Base-by-base conservation (phyloP, 2,329 filamentous ascomycete genomes). In the Botrytis paeoniae region DNA sequence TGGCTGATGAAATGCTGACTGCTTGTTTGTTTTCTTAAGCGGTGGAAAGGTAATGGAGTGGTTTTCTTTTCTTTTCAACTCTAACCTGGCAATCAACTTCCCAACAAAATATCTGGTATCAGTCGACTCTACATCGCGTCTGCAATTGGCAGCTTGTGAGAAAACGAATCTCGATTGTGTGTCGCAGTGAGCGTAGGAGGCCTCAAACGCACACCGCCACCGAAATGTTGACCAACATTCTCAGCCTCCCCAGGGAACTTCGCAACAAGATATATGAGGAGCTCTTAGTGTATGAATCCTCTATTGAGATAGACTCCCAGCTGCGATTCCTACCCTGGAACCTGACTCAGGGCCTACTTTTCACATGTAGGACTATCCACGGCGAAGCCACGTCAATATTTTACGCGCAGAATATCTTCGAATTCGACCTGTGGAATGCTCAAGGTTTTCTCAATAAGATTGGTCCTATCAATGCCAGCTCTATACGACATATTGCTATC, bases 401-500 rank as follows among this genome's bases (percentile, higher is more conserved):
- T 60, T 79, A 79, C 65, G 39, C 72, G 51, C 51, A 74, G 57
- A 78, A 78, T 70, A 37, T 51, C 60, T 79, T 79, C 68, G 69
- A 77, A 71, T 75, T 79, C 70, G 71, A 62, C 60, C 37, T 18
- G n/a, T 60, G 18, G 70, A 35, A 10, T 48, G 10, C 72, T 57
- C 59, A 70, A 54, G 20, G 60, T 6, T 79, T 79, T 70, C 74
- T 79, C 18, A 32, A 74, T 18, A 61, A 22, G 65, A 78, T 79
- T 59, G 77, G 77, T 60, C 62, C 39, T 32, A 68, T 39, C 1
- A 79, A 79, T 61, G 74, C 76, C 71, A 74, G 62, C 66, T 73
- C 25, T 72, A 77, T 79, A 61, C 45, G 29, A 25, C 20, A 73
- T 71, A 25, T 76, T 32, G 59, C n/a, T 54, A 57, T 76, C 73